These are phyloP conservation scores for Fomitiporia mediterranea DNA, from an alignment of 1,284 basidiomycete species.

Conservation along the genomic window DNA sequence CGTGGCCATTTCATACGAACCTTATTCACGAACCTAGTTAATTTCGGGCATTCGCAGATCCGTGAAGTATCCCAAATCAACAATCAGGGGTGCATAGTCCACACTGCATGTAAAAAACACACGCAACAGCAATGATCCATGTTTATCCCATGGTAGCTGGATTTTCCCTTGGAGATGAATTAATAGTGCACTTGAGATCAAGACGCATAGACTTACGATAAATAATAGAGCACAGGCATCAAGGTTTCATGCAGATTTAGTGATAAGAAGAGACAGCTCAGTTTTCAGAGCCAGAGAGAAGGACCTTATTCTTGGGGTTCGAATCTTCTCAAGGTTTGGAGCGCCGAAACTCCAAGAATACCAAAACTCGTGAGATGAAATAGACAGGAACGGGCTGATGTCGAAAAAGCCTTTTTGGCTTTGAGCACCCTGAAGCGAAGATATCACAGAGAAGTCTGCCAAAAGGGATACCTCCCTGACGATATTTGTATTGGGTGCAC, in stretches of 20 bases:
- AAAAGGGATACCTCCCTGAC: background rate
- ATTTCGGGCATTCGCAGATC: conserved; percentile 12
- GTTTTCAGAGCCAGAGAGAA: conserved; percentile 5
- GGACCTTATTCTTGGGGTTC: conserved; percentile 8
- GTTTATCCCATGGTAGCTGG: background rate
- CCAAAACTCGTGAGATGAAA: conserved; percentile 9
- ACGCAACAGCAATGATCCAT: background rate
- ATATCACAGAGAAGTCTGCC: background rate
- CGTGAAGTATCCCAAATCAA: conserved; percentile 1
- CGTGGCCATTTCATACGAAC: background rate
- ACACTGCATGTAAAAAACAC: background rate
- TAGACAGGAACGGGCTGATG: background rate
- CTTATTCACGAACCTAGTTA: conserved; percentile 5
- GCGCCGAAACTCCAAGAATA: background rate
- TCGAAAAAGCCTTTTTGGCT: conserved; percentile 19
- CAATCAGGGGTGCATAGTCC: conserved; percentile 1
- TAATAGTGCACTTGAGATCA: background rate
- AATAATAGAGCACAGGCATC: background rate
- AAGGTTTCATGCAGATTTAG: conserved; percentile 3
- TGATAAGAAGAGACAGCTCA: conserved; percentile 7
- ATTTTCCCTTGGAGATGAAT: background rate
- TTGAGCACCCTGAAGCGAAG: conserved; percentile 13
- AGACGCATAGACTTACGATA: too few relatives aligned
- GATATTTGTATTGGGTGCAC: background rate
- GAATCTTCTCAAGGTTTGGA: background rate